Evolutionary conservation across 306 rosid genomes (phyloP).

Genomic region (Herpetospermum pedunculosum): DNA sequence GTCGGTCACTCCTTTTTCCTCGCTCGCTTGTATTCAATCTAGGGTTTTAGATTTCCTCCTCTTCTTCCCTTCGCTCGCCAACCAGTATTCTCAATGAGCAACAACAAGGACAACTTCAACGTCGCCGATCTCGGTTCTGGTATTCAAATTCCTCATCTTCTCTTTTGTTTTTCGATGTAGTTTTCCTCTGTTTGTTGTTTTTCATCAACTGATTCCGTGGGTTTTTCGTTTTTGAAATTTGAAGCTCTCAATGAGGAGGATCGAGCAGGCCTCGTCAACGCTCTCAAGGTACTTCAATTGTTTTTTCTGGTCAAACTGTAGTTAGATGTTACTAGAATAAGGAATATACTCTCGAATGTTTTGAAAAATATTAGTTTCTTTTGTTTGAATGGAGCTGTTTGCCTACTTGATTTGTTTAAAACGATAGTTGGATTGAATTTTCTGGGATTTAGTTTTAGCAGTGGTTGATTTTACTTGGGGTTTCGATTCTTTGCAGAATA

Average conservation of each 20-base stretch:
- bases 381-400: background rate
- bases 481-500: constrained; percentile 31
- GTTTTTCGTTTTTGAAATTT: background rate
- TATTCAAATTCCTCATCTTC: background rate
- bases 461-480: background rate
- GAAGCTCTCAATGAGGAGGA: constrained; percentile 58
- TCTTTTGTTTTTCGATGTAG: background rate
- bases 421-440: background rate
- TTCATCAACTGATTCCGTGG: background rate
- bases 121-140: constrained; percentile 74
- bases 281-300: constrained; percentile 48
- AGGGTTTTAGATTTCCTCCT: constrained; percentile 60
- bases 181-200: background rate
- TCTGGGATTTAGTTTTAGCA: background rate
- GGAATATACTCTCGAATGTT: too few species aligned
- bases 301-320: background rate
- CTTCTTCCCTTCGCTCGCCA: background rate
- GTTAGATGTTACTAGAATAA: background rate
- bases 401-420: background rate
- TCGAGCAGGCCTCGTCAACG: constrained; percentile 74
- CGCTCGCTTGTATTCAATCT: constrained; percentile 21
- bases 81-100: constrained; percentile 35
- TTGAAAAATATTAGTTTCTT: too few species aligned
- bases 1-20: constrained; percentile 14
- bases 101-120: constrained; percentile 49